Conservation (phyloP, 2,329 filamentous ascomycete genomes). For the Penicillium sp. region DNA sequence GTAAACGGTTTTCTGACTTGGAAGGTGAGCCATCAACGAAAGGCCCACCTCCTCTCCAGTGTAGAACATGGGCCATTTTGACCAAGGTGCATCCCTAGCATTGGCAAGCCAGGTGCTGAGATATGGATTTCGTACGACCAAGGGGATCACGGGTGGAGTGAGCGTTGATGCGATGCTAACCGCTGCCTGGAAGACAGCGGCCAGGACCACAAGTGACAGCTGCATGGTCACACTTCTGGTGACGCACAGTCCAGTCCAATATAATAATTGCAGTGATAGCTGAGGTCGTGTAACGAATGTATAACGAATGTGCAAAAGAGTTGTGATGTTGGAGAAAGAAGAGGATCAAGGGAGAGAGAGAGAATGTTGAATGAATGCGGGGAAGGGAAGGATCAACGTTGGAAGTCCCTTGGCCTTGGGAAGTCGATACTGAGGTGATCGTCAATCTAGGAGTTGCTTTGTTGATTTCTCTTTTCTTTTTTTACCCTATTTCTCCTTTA, state of each 20-base stretch:
- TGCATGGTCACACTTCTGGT: slow-evolving; percentile 26
- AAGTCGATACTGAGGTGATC: not conserved
- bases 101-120: slow-evolving; percentile 69
- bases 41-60: slow-evolving; percentile 67
- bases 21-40: slow-evolving; percentile 60
- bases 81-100: slow-evolving; percentile 76
- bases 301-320: slow-evolving; percentile 5
- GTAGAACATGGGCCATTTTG: slow-evolving; percentile 83
- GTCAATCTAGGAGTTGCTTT: not conserved
- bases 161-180: slow-evolving; percentile 50
- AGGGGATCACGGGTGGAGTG: slow-evolving; percentile 64
- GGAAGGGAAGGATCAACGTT: slow-evolving; percentile 9
- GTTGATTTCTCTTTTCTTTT: not conserved
- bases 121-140: slow-evolving; percentile 75
- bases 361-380: slow-evolving; percentile 12
- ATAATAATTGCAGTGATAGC: not conserved
- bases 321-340: not conserved
- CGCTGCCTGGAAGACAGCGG: slow-evolving; percentile 40
- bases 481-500: not conserved
- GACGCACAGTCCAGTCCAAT: not conserved
- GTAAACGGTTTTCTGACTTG: slow-evolving; percentile 58
- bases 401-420: not conserved
- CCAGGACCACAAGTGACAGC: slow-evolving; percentile 30
- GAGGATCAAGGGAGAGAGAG: not conserved
- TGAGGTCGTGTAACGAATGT: slow-evolving; percentile 7